A percentile compares a stretch with the other conserved stretches of the same genome.
Conservation (phyloP, 148 eudicot genomes). For the Vaccinium corymbosum region DNA sequence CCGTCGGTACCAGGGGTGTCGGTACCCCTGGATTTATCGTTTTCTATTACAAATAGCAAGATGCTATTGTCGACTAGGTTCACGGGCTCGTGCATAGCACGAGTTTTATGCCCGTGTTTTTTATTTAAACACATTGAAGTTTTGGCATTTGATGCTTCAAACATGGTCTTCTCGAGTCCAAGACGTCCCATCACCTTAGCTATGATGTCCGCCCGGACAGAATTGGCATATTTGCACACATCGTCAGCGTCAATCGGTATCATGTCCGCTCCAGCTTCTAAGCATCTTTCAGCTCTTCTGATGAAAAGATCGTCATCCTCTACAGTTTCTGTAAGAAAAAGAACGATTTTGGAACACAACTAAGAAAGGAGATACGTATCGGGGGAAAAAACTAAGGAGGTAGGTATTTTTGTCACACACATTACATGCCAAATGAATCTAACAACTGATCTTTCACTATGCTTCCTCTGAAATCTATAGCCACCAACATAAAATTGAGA, state of each 20-base stretch:
- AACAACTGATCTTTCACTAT: neutral
- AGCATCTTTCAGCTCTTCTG: slow-evolving; percentile 85
- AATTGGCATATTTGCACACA: slow-evolving; percentile 65
- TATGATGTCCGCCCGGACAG: slow-evolving; percentile 64
- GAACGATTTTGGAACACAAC: neutral
- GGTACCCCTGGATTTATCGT: neutral
- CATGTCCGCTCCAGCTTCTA: slow-evolving; percentile 99
- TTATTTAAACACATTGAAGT: slow-evolving; percentile 27
- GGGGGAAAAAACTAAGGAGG: too few relatives aligned
- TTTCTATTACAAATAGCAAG: too few relatives aligned
- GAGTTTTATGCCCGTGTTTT: too few relatives aligned
- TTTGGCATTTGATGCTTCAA: slow-evolving; percentile 74
- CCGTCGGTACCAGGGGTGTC: too few relatives aligned
- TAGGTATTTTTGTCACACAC: neutral
- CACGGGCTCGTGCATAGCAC: too few relatives aligned
- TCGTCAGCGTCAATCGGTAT: slow-evolving; percentile 86
- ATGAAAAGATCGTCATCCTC: slow-evolving; percentile 82
- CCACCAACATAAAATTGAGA: neutral
- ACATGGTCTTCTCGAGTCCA: slow-evolving; percentile 89
- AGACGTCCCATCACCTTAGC: slow-evolving; percentile 85
- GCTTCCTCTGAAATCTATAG: neutral
- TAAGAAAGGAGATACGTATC: neutral
- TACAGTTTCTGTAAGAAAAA: slow-evolving; percentile 50
- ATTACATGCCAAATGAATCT: neutral
- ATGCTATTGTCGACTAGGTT: too few relatives aligned